Percentiles rank a stretch among this genome's conserved stretches.
These are phyloP conservation scores for Lactarius pseudohatsudake DNA, from an alignment of 768 basidiomycete genomes.

Conservation along the genomic window DNA sequence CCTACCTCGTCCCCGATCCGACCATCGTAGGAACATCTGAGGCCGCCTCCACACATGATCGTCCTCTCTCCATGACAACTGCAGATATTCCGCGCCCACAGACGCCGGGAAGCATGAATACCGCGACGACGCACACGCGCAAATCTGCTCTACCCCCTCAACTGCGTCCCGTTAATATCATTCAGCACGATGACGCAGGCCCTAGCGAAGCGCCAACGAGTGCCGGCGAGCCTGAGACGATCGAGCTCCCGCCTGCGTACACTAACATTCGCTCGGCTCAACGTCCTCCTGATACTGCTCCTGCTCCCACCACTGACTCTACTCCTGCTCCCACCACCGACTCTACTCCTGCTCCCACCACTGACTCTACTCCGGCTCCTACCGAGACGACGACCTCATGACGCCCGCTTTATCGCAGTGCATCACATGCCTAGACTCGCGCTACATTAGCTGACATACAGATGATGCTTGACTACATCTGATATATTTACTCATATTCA, in stretches of 20 bases:
- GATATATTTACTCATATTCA: neutral
- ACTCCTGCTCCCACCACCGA: neutral
- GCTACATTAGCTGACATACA: neutral
- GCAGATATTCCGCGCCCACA: constrained; percentile 26
- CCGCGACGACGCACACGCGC: constrained; percentile 40
- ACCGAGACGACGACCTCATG: neutral
- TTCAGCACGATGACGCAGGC: constrained; percentile 86
- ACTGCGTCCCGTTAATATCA: constrained; percentile 72
- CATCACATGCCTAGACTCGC: neutral
- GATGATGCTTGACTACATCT: neutral
- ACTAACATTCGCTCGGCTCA: constrained; percentile 48
- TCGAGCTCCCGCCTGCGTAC: constrained; percentile 84
- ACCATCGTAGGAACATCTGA: constrained; percentile 45
- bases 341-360: neutral
- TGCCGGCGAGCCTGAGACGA: constrained; percentile 59
- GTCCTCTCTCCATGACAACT: constrained; percentile 26
- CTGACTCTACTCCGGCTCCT: neutral
- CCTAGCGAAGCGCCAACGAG: constrained; percentile 41
- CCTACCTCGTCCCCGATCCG: constrained; percentile 69
- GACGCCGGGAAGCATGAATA: constrained; percentile 34
- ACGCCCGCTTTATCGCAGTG: neutral
- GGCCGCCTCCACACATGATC: constrained; percentile 33
- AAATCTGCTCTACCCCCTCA: constrained; percentile 47
- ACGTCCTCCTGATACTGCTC: neutral
- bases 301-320: neutral